Evolutionary conservation across 2,329 filamentous ascomycete genomes (phyloP).

Genomic region (Aureobasidium sp.): DNA sequence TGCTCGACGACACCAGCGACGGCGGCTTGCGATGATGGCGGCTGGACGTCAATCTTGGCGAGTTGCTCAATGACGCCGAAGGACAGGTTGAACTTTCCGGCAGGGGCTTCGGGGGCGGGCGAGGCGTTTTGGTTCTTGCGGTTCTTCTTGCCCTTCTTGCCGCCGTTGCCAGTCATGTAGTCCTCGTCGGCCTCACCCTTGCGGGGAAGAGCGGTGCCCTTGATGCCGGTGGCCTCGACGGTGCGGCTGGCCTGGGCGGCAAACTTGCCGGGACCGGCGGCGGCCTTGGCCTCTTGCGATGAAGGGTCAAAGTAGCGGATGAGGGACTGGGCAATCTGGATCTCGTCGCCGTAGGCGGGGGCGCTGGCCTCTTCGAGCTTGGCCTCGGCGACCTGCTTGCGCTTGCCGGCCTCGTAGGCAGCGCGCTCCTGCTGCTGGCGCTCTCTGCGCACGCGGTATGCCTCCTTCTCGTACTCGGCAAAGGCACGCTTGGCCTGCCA

Average conservation of each 20-base stretch:
- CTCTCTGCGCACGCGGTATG: slow-evolving; percentile 68
- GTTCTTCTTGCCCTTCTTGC: slow-evolving; percentile 82
- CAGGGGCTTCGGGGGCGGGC: slow-evolving; percentile 40
- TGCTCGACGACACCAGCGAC: slow-evolving; percentile 76
- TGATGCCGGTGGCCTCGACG: slow-evolving; percentile 75
- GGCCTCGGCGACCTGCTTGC: slow-evolving; percentile 68
- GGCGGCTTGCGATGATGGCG: slow-evolving; percentile 78
- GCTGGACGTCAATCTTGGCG: slow-evolving; percentile 73
- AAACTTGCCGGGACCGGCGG: slow-evolving; percentile 57
- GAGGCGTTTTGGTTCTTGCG: slow-evolving; percentile 55
- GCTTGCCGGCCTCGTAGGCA: slow-evolving; percentile 61
- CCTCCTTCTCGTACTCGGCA: slow-evolving; percentile 75
- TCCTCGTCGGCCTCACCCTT: slow-evolving; percentile 75
- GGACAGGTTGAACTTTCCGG: slow-evolving; percentile 70
- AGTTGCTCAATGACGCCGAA: slow-evolving; percentile 90
- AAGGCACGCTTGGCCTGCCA: slow-evolving; percentile 76
- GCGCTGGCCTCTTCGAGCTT: slow-evolving; percentile 75
- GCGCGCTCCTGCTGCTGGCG: slow-evolving; percentile 75
- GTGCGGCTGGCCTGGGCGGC: slow-evolving; percentile 73
- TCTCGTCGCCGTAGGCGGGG: slow-evolving; percentile 87
- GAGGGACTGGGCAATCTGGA: slow-evolving; percentile 77
- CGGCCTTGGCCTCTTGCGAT: slow-evolving; percentile 56
- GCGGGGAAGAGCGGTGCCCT: slow-evolving; percentile 74
- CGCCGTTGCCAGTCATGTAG: slow-evolving; percentile 64
- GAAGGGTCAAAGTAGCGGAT: slow-evolving; percentile 87